These are phyloP conservation scores for Ustilago hordei DNA, from an alignment of 1,284 basidiomycete species.

Conservation along the genomic window DNA sequence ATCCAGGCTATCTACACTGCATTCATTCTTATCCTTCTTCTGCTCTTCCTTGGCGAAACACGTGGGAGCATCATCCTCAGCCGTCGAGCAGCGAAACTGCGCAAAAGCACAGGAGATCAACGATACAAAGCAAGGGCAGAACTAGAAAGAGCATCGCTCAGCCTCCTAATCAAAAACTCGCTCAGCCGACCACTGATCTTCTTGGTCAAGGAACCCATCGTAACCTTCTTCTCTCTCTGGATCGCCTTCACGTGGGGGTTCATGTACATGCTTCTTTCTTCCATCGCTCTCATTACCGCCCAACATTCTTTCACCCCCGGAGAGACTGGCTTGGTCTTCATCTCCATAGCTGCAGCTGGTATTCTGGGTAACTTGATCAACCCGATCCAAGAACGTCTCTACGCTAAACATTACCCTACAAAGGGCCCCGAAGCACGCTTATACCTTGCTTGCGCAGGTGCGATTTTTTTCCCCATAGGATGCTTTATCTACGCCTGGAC, in stretches of 20 bases:
- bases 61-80: slow-evolving; percentile 71
- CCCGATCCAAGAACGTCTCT: slow-evolving; percentile 62
- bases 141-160: slow-evolving; percentile 75
- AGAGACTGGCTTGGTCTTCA: slow-evolving; percentile 60
- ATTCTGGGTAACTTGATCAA: slow-evolving; percentile 78
- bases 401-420: slow-evolving; percentile 25
- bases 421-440: slow-evolving; percentile 71
- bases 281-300: slow-evolving; percentile 70
- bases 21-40: slow-evolving; percentile 43
- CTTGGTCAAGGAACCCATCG: slow-evolving; percentile 79
- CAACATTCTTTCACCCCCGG: slow-evolving; percentile 77
- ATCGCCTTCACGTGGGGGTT: slow-evolving; percentile 77
- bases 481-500: slow-evolving; percentile 70
- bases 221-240: slow-evolving; percentile 72
- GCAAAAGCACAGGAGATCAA: slow-evolving; percentile 73
- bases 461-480: slow-evolving; percentile 55
- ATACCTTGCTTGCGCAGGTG: slow-evolving; percentile 69
- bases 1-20: slow-evolving; percentile 70
- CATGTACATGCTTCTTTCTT: slow-evolving; percentile 75
- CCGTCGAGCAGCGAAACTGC: slow-evolving; percentile 67
- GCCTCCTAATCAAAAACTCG: slow-evolving; percentile 76
- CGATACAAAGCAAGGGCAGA: slow-evolving; percentile 77
- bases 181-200: slow-evolving; percentile 76
- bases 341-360: slow-evolving; percentile 50
- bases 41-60: slow-evolving; percentile 66